Base-by-base conservation (phyloP, 805 yeast species). In the Helenozyma baotianmanensis region DNA sequence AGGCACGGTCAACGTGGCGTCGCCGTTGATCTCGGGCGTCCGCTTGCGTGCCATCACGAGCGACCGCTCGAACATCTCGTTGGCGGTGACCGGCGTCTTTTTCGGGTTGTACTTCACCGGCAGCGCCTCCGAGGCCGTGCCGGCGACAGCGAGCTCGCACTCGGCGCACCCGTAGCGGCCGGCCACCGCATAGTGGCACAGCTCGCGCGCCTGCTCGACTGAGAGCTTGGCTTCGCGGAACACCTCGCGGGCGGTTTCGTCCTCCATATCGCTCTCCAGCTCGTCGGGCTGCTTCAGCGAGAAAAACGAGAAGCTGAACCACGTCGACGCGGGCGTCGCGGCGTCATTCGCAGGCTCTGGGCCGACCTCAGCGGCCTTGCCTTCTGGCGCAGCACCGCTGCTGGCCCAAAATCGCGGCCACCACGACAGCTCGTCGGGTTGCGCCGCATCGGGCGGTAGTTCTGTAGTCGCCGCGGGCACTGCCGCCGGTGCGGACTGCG, bases 51-150 rank as follows among this genome's bases (percentile, higher is more conserved):
- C n/a, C n/a, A n/a, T n/a, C 19, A 17, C 19, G 6, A 61, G 41
- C 8, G 48, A 26, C 8, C 43, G 48, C 32, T 64, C 71, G 29
- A 58, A 61, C 11, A 50, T 39, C 45, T 66, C 70, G 27, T 52
- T 55, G 4, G 65, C 63, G 6, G 54, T 45, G 2, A 62, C 28
- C 0, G 70, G 70, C 14, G 54, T 48, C 28, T 53, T 59, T 23
- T 48, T 52, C 23, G 50, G 43, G 24, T 50, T 51, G 38, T 56
- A 61, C 28, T 40, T 45, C 1, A 64, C 68, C 4, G 72, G 72
- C 18, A 41, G 49, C 2, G 26, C 21, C 33, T 60, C 61, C 2
- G 68, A 54, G 5, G 41, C 32, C 2, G 70, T 64, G 10, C 54
- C 62, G 28, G 47, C 36, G 1, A 65, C 71, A 1, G 67, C 56